phyloP scores from a whole-genome alignment of 148 eudicot species.

The Rheum nobile region DNA sequence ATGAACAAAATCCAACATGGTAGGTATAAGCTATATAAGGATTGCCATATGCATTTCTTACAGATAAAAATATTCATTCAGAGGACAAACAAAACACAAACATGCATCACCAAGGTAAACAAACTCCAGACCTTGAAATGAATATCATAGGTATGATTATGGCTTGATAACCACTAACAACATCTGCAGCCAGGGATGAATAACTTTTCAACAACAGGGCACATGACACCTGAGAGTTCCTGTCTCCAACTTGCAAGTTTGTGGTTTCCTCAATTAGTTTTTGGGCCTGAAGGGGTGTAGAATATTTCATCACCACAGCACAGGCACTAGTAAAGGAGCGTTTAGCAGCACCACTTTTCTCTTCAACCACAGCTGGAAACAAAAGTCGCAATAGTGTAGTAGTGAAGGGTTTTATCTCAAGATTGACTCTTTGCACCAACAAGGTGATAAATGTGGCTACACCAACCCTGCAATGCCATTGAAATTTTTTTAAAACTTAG shows the following conservation, averaged over 20 bases:
- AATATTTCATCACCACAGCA: conserved; percentile 71
- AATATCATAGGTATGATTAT: conserved; percentile 70
- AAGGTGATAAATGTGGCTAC: conserved; percentile 80
- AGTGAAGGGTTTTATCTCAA: conserved; percentile 67
- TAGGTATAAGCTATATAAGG: neutral
- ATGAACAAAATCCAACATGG: neutral
- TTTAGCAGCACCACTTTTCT: conserved; percentile 70
- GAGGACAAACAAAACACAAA: neutral
- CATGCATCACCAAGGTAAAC: conserved; percentile 3
- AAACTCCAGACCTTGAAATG: conserved; percentile 50
- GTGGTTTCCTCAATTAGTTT: conserved; percentile 72
- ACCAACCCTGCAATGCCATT: conserved; percentile 63
- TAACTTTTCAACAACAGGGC: conserved; percentile 76
- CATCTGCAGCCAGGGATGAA: conserved; percentile 67
- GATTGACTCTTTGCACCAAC: conserved; percentile 82
- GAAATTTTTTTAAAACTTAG: neutral
- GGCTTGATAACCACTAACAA: conserved; percentile 61
- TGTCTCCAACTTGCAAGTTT: conserved; percentile 72
- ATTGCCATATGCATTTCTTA: neutral
- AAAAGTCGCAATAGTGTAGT: conserved; percentile 58
- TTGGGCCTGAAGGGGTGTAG: conserved; percentile 63
- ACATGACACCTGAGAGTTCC: conserved; percentile 78
- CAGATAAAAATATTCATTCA: neutral
- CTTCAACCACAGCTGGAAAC: conserved; percentile 67
- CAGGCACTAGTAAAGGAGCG: conserved; percentile 95